A percentile compares a stretch with the other conserved stretches of the same genome.
phyloP scores from a whole-genome alignment of 352 stramenopile genomes.

The Globisporangium canariense region DNA sequence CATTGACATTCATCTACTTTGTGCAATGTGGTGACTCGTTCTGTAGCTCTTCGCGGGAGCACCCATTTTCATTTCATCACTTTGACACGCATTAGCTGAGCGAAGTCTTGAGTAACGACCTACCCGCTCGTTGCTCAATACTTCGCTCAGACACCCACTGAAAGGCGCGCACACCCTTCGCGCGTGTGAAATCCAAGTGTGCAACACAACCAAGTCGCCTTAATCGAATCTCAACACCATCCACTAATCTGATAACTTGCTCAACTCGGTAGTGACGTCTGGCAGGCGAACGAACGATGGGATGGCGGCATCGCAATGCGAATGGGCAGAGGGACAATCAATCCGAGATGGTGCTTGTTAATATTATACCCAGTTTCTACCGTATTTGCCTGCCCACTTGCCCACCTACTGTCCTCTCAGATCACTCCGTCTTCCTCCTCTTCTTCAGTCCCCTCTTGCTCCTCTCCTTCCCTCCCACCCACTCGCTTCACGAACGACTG shows the following conservation, averaged over 20 bases:
- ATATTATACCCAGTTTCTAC: slow-evolving; percentile 7
- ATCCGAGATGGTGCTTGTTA: neutral
- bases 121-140: no score
- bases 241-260: neutral
- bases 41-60: neutral
- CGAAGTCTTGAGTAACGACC: no score
- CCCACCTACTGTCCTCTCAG: slow-evolving; percentile 17
- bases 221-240: no score
- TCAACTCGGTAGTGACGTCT: no score
- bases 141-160: no score
- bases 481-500: neutral
- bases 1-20: neutral
- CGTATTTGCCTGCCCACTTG: neutral
- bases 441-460: slow-evolving; percentile 19
- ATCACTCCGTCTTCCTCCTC: slow-evolving; percentile 52
- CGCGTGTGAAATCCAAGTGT: no score
- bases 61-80: neutral
- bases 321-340: no score
- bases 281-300: no score
- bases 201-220: no score
- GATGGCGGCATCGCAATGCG: no score
- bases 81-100: neutral
- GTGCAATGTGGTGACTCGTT: no score
- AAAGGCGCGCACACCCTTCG: no score
- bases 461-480: slow-evolving; percentile 9